Conservation (phyloP, 495 filamentous ascomycete species). For the Viridothelium virens region DNA sequence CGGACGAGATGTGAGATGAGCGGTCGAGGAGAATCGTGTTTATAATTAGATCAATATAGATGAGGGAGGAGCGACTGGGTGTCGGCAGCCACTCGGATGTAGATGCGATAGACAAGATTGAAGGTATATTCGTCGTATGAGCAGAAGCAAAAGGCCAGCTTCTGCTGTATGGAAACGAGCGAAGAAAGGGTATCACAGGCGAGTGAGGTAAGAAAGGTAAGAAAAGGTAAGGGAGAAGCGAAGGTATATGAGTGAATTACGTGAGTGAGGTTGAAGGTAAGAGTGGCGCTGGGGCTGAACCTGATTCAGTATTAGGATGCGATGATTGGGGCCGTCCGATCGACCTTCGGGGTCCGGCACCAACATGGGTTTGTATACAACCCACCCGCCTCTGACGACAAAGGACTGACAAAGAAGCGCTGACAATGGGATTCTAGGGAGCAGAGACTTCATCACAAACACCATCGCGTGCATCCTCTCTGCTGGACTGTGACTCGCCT, state of each 20-base stretch:
- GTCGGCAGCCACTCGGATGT: not conserved
- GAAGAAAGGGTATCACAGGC: not conserved
- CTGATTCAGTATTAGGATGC: not conserved
- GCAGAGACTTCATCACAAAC: not conserved
- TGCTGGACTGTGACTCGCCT: not conserved
- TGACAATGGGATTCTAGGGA: not conserved
- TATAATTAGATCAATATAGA: not conserved
- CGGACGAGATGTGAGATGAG: not conserved
- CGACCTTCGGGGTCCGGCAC: not conserved
- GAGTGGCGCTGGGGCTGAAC: not conserved
- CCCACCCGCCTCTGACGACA: not conserved
- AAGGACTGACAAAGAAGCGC: not conserved
- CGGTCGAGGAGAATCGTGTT: not conserved
- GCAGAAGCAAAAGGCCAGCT: conserved; percentile 10
- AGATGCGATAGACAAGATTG: not conserved
- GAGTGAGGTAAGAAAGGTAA: not conserved
- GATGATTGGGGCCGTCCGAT: not conserved
- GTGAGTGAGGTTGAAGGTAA: not conserved
- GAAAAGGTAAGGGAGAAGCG: not conserved
- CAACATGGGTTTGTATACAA: not conserved
- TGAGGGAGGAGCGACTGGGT: not conserved
- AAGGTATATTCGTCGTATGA: not conserved
- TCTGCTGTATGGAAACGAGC: not conserved
- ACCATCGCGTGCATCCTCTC: not conserved
- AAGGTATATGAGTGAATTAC: not conserved